phyloP scores from a whole-genome alignment of 2,329 filamentous ascomycete species.

The Arthroderma sp. region DNA sequence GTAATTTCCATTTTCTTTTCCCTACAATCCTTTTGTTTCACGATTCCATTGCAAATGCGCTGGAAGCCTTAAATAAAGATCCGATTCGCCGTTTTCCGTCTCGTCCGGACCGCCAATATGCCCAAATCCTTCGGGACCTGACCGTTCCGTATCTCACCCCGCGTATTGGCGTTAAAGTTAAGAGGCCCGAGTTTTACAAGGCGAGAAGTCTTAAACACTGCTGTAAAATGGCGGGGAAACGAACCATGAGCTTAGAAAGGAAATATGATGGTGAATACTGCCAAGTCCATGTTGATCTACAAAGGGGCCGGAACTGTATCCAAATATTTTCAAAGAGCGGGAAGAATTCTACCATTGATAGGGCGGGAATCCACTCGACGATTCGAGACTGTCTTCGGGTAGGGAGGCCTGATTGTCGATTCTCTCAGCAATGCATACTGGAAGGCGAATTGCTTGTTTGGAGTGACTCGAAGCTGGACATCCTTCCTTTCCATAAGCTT shows the following conservation, averaged over 20 bases:
- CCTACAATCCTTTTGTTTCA: conserved; percentile 58
- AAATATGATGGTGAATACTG: conserved; percentile 88
- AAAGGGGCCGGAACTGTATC: conserved; percentile 42
- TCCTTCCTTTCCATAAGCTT: conserved; percentile 69
- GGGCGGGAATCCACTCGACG: conserved; percentile 46
- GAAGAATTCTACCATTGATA: conserved; percentile 71
- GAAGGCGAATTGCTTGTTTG: conserved; percentile 76
- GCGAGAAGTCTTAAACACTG: conserved; percentile 63
- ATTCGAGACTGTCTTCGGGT: conserved; percentile 54
- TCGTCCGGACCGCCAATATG: conserved; percentile 20
- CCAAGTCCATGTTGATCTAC: conserved; percentile 67
- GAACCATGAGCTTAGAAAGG: conserved; percentile 58
- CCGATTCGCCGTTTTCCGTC: conserved; percentile 25
- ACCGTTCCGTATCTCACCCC: conserved; percentile 39
- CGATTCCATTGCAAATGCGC: conserved; percentile 51
- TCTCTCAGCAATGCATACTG: conserved; percentile 58
- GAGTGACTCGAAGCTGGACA: conserved; percentile 49
- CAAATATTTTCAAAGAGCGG: conserved; percentile 87
- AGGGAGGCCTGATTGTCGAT: conserved; percentile 41
- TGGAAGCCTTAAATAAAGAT: conserved; percentile 37
- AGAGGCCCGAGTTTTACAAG: conserved; percentile 51
- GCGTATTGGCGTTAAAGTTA: conserved; percentile 48
- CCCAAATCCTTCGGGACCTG: conserved; percentile 16
- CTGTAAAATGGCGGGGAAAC: conserved; percentile 46
- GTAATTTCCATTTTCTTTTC: conserved; percentile 53